Evolutionary conservation across 805 yeast genomes (phyloP).

Genomic region (Wickerhamomyces silvicola): DNA sequence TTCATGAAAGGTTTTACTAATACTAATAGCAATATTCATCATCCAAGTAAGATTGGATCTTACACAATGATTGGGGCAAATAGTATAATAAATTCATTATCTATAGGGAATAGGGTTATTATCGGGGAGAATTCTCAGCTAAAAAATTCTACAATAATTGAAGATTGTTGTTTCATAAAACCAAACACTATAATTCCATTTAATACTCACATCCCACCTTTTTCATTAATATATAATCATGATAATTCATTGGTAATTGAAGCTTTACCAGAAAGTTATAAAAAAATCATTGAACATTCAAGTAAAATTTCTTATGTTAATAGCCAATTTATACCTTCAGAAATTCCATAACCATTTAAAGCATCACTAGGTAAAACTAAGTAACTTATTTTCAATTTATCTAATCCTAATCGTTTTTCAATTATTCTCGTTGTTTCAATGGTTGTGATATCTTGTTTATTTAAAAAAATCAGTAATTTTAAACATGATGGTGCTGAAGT

Average conservation of each 20-base stretch:
- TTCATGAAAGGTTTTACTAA: too few relatives aligned
- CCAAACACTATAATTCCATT: constrained; percentile 36
- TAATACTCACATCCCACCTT: constrained; percentile 44
- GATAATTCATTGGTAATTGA: constrained; percentile 3
- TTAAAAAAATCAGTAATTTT: constrained; percentile 15
- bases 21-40: constrained; percentile 9
- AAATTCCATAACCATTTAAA: constrained; percentile 16
- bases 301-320: constrained; percentile 18
- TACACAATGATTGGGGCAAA: constrained; percentile 36
- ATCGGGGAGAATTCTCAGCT: constrained; percentile 37
- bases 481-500: background rate
- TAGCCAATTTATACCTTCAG: constrained; percentile 23
- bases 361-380: constrained; percentile 15
- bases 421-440: constrained; percentile 6
- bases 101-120: constrained; percentile 43
- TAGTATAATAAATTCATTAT: constrained; percentile 28
- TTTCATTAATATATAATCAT: constrained; percentile 30
- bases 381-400: constrained; percentile 6
- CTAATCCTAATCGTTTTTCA: constrained; percentile 9
- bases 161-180: constrained; percentile 46
- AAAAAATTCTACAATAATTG: constrained; percentile 31
- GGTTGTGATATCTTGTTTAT: constrained; percentile 14
- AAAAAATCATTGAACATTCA: constrained; percentile 20
- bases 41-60: constrained; percentile 38
- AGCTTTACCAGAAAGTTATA: constrained; percentile 23